Evolutionary conservation across 192 early-diverging fungal species (phyloP).

Genomic region (Geosiphon pyriformis): DNA sequence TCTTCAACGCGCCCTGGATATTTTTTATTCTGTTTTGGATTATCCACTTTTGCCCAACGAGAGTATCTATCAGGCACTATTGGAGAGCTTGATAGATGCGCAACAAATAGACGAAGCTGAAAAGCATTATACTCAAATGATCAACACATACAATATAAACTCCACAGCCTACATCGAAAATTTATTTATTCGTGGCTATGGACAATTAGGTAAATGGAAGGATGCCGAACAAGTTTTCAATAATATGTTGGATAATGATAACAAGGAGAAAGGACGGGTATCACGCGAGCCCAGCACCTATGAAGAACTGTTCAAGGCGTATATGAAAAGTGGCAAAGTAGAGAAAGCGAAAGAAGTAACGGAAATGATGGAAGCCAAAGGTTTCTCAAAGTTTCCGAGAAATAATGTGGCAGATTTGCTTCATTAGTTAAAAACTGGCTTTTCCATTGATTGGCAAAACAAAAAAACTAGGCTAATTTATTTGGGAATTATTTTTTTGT

Average conservation of each 20-base stretch:
- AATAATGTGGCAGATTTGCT: constrained; percentile 31
- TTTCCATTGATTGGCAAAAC: no score
- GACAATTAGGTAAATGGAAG: constrained; percentile 31
- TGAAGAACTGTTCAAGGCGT: constrained; percentile 53
- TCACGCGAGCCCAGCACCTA: constrained; percentile 54
- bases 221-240: constrained; percentile 44
- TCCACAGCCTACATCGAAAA: constrained; percentile 55
- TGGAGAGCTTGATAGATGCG: constrained; percentile 48
- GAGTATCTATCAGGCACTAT: constrained; percentile 47
- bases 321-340: constrained; percentile 38
- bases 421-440: no score
- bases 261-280: constrained; percentile 25
- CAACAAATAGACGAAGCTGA: constrained; percentile 37
- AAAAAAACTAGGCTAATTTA: no score
- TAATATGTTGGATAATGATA: constrained; percentile 39
- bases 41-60: constrained; percentile 40
- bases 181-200: constrained; percentile 52
- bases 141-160: constrained; percentile 29
- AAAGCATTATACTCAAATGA: constrained; percentile 39
- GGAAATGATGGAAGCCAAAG: constrained; percentile 31
- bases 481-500: no score
- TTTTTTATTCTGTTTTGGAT: constrained; percentile 41
- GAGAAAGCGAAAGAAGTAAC: constrained; percentile 35
- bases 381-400: constrained; percentile 39
- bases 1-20: constrained; percentile 34